Evolutionary conservation across 305 asterid genomes (phyloP).

Genomic region (Fraxinus paxiana): DNA sequence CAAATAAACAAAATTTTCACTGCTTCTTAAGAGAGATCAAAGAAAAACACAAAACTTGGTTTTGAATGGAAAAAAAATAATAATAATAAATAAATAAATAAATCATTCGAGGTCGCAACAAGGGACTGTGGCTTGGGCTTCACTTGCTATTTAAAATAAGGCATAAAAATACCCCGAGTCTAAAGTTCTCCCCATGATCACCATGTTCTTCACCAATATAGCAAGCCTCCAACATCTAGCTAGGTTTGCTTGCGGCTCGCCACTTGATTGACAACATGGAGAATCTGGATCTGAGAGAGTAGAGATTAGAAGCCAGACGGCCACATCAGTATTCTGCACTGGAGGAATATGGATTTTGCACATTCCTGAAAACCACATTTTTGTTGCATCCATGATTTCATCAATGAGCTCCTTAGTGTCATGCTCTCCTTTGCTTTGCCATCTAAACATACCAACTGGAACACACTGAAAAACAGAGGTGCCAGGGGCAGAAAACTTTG

Average conservation of each 20-base stretch:
- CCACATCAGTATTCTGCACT: conserved; percentile 50
- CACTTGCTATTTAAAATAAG: background rate
- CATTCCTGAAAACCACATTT: conserved; percentile 37
- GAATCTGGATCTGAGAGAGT: conserved; percentile 42
- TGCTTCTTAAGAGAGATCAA: background rate
- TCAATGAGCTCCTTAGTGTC: conserved; percentile 31
- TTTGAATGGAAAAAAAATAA: too few relatives aligned
- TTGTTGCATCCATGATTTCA: conserved; percentile 66
- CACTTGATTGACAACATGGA: conserved; percentile 29
- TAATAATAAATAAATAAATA: too few relatives aligned
- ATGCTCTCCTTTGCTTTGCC: conserved; percentile 50
- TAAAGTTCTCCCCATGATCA: conserved; percentile 61
- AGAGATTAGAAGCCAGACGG: conserved; percentile 74
- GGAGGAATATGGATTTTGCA: conserved; percentile 30
- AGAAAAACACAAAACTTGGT: background rate
- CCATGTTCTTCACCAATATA: conserved; percentile 55
- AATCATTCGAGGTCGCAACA: background rate
- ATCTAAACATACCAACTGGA: conserved; percentile 59
- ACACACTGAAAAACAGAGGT: conserved; percentile 54
- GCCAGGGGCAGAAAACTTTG: conserved; percentile 65
- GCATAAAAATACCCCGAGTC: conserved; percentile 53
- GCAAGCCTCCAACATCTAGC: conserved; percentile 70
- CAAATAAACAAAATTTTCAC: background rate
- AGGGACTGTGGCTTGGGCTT: background rate
- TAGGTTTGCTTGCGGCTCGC: conserved; percentile 29